Evolutionary conservation across 768 basidiomycete species (phyloP).

Genomic region (Hortiboletus flavorubellus): DNA sequence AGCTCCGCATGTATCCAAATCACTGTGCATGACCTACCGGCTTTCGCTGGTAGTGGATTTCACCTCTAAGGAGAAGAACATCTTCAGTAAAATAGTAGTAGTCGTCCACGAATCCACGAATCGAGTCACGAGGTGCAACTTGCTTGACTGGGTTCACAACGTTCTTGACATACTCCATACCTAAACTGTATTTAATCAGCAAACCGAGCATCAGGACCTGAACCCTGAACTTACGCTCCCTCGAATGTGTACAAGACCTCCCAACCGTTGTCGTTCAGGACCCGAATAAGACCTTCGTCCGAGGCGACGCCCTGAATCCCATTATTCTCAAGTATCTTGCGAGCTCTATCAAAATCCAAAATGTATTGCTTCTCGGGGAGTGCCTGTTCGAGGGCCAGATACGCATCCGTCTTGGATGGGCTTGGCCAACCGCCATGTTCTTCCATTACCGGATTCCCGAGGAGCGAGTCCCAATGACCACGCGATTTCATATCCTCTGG

Average conservation of each 20-base stretch:
- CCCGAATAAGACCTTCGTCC: conserved; percentile 29
- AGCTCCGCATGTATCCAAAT: conserved; percentile 3
- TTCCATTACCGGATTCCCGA: conserved; percentile 13
- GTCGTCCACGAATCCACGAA: conserved; percentile 42
- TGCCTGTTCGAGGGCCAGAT: conserved; percentile 16
- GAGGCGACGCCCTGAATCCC: conserved; percentile 17
- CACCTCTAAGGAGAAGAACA: conserved; percentile 39
- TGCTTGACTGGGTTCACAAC: conserved; percentile 38
- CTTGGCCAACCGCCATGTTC: conserved; percentile 24
- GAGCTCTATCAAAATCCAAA: conserved; percentile 24
- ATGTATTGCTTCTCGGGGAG: conserved; percentile 20
- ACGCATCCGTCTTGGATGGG: conserved; percentile 16
- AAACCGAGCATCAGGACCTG: not conserved
- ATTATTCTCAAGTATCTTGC: conserved; percentile 11
- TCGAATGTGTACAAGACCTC: conserved; percentile 37
- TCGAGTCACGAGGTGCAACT: conserved; percentile 32
- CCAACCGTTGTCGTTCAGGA: conserved; percentile 35
- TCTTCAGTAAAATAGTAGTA: conserved; percentile 33
- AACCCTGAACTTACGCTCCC: conserved; percentile 33
- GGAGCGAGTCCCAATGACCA: conserved; percentile 28
- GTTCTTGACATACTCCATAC: conserved; percentile 43
- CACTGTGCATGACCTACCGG: conserved; percentile 27
- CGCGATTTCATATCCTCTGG: conserved; percentile 31
- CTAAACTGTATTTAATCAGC: conserved; percentile 30
- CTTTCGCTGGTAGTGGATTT: conserved; percentile 39